Evolutionary conservation across 176 grass and related monocot genomes (phyloP), one percentile per base, ranked within the genome.

Genomic region (Triticum timopheevii): DNA sequence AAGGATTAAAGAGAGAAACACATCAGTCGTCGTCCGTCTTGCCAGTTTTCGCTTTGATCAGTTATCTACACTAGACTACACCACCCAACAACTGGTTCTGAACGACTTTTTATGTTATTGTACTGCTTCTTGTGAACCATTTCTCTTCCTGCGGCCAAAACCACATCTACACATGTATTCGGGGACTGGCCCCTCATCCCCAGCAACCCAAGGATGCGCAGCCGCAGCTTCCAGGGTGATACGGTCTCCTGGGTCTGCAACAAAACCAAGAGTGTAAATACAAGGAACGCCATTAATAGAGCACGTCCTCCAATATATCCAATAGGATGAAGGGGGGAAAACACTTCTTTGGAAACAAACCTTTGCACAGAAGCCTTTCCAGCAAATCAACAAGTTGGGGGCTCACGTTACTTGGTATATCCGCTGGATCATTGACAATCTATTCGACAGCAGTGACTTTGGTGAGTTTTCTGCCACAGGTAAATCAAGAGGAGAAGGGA

Each of bases 291-390:
- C 25, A 30, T 19, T 50, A 50, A 76, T 52, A 17, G 44, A 52
- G 8, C 27, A 19, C 73, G 20, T 20, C 42, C 28, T 19, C 5
- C 40, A 4, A 42, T 0, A 31, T 76, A 76, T 76, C 15, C 40
- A 54, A 49, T 19, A 49, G 1, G 23, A 49, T 75, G 50, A 54
- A 17, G 50, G 50, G 2, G 6, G 16, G 47, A 0, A 40, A 12
- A 2, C 10, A 23, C 22, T 47, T 27, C 56, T 16, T 65, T 4
- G 28, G 8, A 34, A 84, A 35, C 19, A 23, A 84, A 98, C 93
- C 93, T 95, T 94, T 98, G 83, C 88, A 98, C 64, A 98, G 96
- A 79, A 98, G 91, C 70, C 83, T 78, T 92, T 84, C 73, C 61
- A 98, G 59, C 85, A 98, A 91, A 86, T 90, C 90, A 83, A 68